Evolutionary conservation across 148 eudicot species (phyloP), one percentile per base, ranked within the genome.

Genomic region (Polygonum aviculare): DNA sequence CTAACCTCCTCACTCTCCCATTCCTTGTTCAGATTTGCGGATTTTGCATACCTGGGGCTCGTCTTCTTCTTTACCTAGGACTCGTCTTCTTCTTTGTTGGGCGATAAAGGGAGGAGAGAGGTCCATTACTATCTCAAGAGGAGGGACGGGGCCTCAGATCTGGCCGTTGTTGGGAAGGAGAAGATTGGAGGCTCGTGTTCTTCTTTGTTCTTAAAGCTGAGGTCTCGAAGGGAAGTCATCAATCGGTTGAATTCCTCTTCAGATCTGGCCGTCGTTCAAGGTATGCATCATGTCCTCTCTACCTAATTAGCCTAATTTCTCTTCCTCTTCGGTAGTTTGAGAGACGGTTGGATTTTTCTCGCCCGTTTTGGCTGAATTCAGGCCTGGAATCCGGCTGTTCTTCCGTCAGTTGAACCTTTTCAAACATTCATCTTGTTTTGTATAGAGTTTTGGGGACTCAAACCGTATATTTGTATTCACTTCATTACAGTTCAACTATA

Each of bases 161-260:
- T 91, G 48, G 98, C 82, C 41, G 91, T 92, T 4, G 80, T 92
- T 35, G 97, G 92, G 0, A 94, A 90, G 79, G 93, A 94, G 81
- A 88, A 84, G 80, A 69, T 73, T 7, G 83, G 80, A 76, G 11
- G 76, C 11, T 62, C 77, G 9, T 69, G 72, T 22, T 33, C 77
- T 12, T 69, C 76, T 16, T 39, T 69, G 21, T 44, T 73, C 65
- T 0, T 38, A 48, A 94, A 88, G 84, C 86, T 90, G 39, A 90
- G 84, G 80, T 88, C 91, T 2, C 75, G 89, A 36, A 80, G 84
- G n/a, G 98, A 91, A 48, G 94, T 93, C 67, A 33, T 91, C 67
- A 84, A 90, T 79, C 90, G 91, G 94, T 63, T 93, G 73, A 76
- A 86, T 67, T 85, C n/a, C n/a, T n/a, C n/a, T n/a, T n/a, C n/a